phyloP scores from a whole-genome alignment of 73 alveolate species.

The Paramecium bursaria region DNA sequence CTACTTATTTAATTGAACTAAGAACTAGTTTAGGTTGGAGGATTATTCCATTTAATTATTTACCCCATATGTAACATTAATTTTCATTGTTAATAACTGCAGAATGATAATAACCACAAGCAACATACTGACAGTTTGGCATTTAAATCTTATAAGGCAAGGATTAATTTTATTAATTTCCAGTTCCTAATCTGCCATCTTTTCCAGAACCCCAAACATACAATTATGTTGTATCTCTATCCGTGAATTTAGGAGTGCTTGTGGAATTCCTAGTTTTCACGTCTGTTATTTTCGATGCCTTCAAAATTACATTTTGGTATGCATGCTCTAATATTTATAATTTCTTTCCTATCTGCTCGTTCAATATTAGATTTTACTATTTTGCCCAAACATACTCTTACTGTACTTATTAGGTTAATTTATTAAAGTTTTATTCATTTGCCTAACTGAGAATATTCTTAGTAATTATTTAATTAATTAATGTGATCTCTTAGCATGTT shows the following conservation, averaged over 20 bases:
- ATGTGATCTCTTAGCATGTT: not conserved
- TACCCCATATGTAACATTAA: slow-evolving; percentile 93
- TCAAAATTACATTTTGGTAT: slow-evolving; percentile 1
- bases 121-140: not conserved
- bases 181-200: slow-evolving; percentile 91
- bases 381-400: slow-evolving; percentile 39
- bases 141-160: slow-evolving; percentile 13
- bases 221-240: slow-evolving; percentile 22
- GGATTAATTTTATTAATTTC: slow-evolving; percentile 69
- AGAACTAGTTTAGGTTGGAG: not conserved
- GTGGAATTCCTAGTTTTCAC: slow-evolving; percentile 11
- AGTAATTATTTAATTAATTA: not conserved
- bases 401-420: not conserved
- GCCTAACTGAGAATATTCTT: not conserved
- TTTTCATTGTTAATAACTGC: slow-evolving; percentile 91
- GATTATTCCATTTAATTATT: slow-evolving; percentile 91
- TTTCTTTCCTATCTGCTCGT: slow-evolving; percentile 33
- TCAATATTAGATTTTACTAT: not conserved
- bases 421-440: slow-evolving; percentile 15
- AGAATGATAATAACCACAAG: slow-evolving; percentile 96
- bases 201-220: slow-evolving; percentile 93
- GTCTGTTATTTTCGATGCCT: not conserved
- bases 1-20: slow-evolving; percentile 41
- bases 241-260: slow-evolving; percentile 44
- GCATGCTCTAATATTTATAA: slow-evolving; percentile 24